Conservation (phyloP, 495 filamentous ascomycete species). For the Filosporella fistucella region DNA sequence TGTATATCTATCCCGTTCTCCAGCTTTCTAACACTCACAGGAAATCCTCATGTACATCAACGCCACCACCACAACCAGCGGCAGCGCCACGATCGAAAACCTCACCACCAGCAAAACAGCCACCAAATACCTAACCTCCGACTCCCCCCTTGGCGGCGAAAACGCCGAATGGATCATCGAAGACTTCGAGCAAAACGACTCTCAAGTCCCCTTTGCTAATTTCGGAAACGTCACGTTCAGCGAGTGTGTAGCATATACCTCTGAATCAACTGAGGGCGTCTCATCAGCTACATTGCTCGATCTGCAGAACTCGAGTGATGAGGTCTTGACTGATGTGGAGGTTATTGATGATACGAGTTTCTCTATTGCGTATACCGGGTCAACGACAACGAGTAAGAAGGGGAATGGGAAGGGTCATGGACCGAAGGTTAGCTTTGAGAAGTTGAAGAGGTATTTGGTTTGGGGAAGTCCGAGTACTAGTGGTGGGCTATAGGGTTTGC, state of each 20-base stretch:
- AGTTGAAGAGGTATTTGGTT: no score
- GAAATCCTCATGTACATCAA: conserved; percentile 50
- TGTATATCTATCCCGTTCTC: no score
- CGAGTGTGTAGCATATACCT: not conserved
- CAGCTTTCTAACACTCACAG: conserved; percentile 23
- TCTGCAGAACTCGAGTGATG: conserved; percentile 4
- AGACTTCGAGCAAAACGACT: conserved; percentile 28
- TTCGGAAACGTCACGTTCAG: conserved; percentile 35
- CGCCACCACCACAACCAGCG: conserved; percentile 42
- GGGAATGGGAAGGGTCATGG: not conserved
- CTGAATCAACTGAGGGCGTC: conserved; percentile 2
- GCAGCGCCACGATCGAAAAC: conserved; percentile 54
- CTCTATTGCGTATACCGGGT: not conserved
- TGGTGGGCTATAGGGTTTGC: no score
- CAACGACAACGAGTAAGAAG: not conserved
- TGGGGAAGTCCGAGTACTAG: no score
- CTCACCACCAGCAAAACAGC: conserved; percentile 47
- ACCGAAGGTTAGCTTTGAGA: no score
- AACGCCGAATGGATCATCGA: conserved; percentile 39
- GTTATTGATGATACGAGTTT: conserved; percentile 3
- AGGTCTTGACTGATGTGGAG: conserved; percentile 6
- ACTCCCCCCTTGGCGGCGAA: conserved; percentile 10
- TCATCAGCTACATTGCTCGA: conserved; percentile 1
- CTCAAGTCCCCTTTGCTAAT: conserved; percentile 29
- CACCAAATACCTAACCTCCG: conserved; percentile 42